A percentile compares a stretch with the other conserved stretches of the same genome.
These are phyloP conservation scores for Suillus sp. DNA, from an alignment of 768 basidiomycete species.

Conservation along the genomic window DNA sequence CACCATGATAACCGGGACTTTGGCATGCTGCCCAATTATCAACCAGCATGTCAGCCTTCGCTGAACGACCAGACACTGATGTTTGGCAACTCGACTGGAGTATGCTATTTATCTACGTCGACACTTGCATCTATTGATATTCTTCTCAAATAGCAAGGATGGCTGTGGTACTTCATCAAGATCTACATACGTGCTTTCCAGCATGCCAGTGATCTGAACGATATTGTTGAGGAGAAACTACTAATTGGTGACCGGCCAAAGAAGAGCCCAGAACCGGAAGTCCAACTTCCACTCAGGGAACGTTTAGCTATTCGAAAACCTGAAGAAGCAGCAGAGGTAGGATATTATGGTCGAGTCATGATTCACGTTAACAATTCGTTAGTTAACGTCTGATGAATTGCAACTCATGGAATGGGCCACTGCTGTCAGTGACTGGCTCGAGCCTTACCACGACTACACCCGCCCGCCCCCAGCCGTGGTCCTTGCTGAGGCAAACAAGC, in stretches of 20 bases:
- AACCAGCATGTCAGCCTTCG: slow-evolving; percentile 53
- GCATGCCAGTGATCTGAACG: slow-evolving; percentile 78
- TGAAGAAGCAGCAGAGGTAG: slow-evolving; percentile 59
- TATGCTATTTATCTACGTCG: slow-evolving; percentile 38
- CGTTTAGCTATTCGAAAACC: slow-evolving; percentile 53
- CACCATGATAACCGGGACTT: slow-evolving; percentile 91
- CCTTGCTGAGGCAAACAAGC: slow-evolving; percentile 73
- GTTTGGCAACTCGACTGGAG: slow-evolving; percentile 63
- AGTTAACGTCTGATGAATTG: slow-evolving; percentile 71
- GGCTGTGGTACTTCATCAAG: slow-evolving; percentile 73
- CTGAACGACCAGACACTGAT: slow-evolving; percentile 71
- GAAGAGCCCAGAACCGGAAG: slow-evolving; percentile 52
- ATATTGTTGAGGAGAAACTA: slow-evolving; percentile 79
- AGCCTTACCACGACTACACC: slow-evolving; percentile 71
- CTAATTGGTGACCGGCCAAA: slow-evolving; percentile 81
- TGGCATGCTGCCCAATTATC: slow-evolving; percentile 75
- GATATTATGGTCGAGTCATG: slow-evolving; percentile 11
- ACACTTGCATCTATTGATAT: background rate
- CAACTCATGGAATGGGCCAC: slow-evolving; percentile 59
- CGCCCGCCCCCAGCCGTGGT: slow-evolving; percentile 73
- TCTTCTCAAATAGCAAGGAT: slow-evolving; percentile 52
- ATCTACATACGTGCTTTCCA: slow-evolving; percentile 78
- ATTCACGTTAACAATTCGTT: slow-evolving; percentile 15
- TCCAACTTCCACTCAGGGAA: slow-evolving; percentile 54
- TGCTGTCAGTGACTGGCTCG: slow-evolving; percentile 73